A percentile compares a stretch with the other conserved stretches of the same genome.
Evolutionary conservation across 768 basidiomycete genomes (phyloP).

Genomic region (Termitomyces bulborhizus): DNA sequence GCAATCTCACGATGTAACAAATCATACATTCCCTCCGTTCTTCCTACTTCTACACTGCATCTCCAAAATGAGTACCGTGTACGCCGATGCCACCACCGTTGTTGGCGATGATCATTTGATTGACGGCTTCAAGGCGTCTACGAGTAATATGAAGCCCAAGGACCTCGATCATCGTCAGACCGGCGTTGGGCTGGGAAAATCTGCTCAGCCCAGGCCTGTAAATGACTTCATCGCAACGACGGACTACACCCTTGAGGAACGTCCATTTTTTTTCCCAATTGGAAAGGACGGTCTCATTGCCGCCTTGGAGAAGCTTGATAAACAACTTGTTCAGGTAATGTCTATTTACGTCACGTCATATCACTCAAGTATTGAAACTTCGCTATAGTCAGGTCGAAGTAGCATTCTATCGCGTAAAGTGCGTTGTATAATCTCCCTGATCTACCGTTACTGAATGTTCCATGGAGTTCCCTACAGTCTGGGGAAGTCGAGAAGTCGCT

Average conservation of each 20-base stretch:
- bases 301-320: constrained; percentile 67
- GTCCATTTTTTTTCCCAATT: constrained; percentile 70
- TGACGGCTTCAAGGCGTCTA: constrained; percentile 18
- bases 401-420: constrained; percentile 63
- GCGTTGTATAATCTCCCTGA: not conserved
- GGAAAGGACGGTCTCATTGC: constrained; percentile 58
- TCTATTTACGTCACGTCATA: not conserved
- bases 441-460: not conserved
- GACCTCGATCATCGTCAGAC: constrained; percentile 8
- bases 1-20: not conserved
- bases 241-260: constrained; percentile 47
- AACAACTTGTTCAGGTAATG: constrained; percentile 46
- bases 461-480: constrained; percentile 48
- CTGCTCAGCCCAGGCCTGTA: constrained; percentile 10
- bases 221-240: constrained; percentile 38
- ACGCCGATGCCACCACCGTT: constrained; percentile 35
- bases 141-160: constrained; percentile 15
- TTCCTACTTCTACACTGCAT: not conserved
- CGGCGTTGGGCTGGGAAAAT: constrained; percentile 9
- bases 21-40: not conserved
- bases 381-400: constrained; percentile 44
- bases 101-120: constrained; percentile 40
- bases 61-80: constrained; percentile 27
- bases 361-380: not conserved
- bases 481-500: constrained; percentile 65